Conservation (phyloP, 306 rosid species). For the Rosa lucieae region DNA sequence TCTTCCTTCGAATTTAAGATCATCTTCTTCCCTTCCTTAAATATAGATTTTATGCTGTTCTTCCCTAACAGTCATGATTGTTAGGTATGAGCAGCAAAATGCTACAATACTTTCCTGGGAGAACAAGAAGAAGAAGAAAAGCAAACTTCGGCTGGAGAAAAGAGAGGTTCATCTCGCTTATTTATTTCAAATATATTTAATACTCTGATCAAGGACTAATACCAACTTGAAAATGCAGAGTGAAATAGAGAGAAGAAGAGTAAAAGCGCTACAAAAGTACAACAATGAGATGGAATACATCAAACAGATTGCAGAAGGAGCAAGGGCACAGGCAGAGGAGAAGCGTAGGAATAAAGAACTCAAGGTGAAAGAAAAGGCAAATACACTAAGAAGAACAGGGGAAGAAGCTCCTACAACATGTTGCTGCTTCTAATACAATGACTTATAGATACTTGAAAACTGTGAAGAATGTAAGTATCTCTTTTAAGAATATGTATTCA, state of each 20-base stretch:
- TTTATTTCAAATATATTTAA: slow-evolving; percentile 16
- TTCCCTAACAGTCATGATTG: slow-evolving; percentile 26
- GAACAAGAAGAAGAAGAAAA: slow-evolving; percentile 49
- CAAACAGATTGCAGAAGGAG: slow-evolving; percentile 46
- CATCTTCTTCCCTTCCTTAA: not conserved
- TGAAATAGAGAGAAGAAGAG: slow-evolving; percentile 35
- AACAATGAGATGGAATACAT: slow-evolving; percentile 25
- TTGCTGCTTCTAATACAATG: slow-evolving; percentile 51
- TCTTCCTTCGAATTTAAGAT: not conserved
- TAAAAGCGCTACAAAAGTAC: slow-evolving; percentile 31
- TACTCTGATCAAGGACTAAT: not conserved
- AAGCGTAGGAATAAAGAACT: slow-evolving; percentile 38
- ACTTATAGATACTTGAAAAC: not conserved
- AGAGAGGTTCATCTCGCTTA: slow-evolving; percentile 46
- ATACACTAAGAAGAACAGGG: slow-evolving; percentile 57
- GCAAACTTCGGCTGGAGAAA: slow-evolving; percentile 32
- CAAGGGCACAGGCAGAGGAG: slow-evolving; percentile 50
- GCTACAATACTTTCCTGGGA: slow-evolving; percentile 65
- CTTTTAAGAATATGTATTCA: slow-evolving; percentile 20
- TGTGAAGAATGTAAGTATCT: slow-evolving; percentile 23
- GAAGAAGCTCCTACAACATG: slow-evolving; percentile 41
- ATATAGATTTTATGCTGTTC: slow-evolving; percentile 1
- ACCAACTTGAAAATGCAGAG: slow-evolving; percentile 37
- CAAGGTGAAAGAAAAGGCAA: slow-evolving; percentile 55
- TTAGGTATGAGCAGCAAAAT: slow-evolving; percentile 55